A percentile compares a stretch with the other conserved stretches of the same genome.
These are phyloP conservation scores for Plasmodium gaboni DNA, from an alignment of 169 alveolate species.

Conservation along the genomic window DNA sequence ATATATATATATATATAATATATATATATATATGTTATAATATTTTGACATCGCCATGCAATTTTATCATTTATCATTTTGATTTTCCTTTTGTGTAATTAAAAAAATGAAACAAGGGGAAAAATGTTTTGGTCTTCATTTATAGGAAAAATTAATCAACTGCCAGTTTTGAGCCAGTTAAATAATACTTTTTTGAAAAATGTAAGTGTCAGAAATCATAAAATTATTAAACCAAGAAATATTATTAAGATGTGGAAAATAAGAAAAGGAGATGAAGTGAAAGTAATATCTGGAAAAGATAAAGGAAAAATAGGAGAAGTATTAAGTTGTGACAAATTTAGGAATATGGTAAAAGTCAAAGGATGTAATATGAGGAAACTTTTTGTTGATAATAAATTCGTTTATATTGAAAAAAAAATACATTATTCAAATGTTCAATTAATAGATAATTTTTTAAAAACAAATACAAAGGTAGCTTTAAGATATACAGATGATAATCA, in stretches of 20 bases:
- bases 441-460: conserved; percentile 82
- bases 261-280: conserved; percentile 91
- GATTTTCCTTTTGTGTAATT: no score
- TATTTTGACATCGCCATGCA: no score
- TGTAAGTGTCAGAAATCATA: conserved; percentile 79
- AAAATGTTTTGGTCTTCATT: conserved; percentile 47
- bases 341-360: conserved; percentile 88
- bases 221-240: conserved; percentile 82
- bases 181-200: conserved; percentile 25
- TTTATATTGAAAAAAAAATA: conserved; percentile 86
- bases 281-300: conserved; percentile 89
- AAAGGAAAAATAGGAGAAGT: conserved; percentile 90
- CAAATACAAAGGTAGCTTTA: conserved; percentile 81
- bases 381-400: conserved; percentile 81
- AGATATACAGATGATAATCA: conserved; percentile 29
- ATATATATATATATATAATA: no score
- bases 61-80: no score
- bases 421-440: conserved; percentile 92
- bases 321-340: conserved; percentile 84
- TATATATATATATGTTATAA: no score
- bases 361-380: conserved; percentile 90
- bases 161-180: conserved; percentile 5
- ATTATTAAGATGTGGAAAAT: conserved; percentile 88
- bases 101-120: not conserved
- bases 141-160: conserved; percentile 13